phyloP scores from a whole-genome alignment of 129 eudicot species.

The Smallanthus sonchifolius region DNA sequence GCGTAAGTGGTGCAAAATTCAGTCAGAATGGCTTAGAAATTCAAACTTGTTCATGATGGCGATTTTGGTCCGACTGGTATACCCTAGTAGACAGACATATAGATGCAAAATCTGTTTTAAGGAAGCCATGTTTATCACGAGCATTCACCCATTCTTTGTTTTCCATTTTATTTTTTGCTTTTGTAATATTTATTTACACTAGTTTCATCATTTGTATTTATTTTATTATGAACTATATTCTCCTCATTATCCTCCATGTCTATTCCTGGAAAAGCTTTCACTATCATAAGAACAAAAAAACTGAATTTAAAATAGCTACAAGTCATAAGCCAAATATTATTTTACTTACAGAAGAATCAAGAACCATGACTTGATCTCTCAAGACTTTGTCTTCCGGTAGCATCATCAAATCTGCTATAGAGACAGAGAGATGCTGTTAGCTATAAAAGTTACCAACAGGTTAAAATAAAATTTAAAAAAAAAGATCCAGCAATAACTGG shows the following conservation, averaged over 20 bases:
- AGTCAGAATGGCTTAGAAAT: background rate
- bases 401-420: constrained; percentile 14
- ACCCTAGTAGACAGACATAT: background rate
- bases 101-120: background rate
- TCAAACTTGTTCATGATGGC: background rate
- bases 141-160: background rate
- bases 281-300: constrained; percentile 8
- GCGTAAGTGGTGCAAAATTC: background rate
- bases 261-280: constrained; percentile 5
- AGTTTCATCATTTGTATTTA: background rate
- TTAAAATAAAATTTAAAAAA: background rate
- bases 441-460: background rate
- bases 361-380: constrained; percentile 15
- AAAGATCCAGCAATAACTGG: background rate
- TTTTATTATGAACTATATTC: background rate
- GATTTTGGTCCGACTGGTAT: background rate
- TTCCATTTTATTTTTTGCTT: background rate
- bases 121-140: background rate
- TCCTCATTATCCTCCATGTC: background rate
- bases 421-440: constrained; percentile 17
- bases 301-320: background rate
- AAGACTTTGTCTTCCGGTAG: constrained; percentile 18
- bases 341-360: constrained; percentile 14
- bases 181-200: background rate
- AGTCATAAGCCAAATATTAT: constrained; percentile 7